Evolutionary conservation across 2,329 filamentous ascomycete species (phyloP).

Genomic region (Byssoonygena ceratinophila): DNA sequence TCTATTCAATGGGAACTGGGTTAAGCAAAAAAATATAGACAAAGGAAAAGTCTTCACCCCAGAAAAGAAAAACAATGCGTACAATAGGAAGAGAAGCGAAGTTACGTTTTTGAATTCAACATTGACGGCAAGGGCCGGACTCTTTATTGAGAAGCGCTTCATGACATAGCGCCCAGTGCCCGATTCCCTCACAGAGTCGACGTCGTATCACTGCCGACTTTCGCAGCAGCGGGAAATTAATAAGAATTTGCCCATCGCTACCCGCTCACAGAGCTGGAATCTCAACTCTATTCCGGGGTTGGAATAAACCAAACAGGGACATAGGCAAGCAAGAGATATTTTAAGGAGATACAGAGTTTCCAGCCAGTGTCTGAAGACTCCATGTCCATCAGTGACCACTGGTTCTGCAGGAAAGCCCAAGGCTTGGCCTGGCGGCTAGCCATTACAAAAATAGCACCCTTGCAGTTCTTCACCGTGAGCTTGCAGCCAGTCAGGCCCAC

Average conservation of each 20-base stretch:
- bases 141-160: background rate
- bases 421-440: slow-evolving; percentile 48
- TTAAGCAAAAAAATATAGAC: no score
- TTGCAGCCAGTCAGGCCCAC: slow-evolving; percentile 1
- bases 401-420: slow-evolving; percentile 43
- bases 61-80: background rate
- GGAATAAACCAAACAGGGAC: background rate
- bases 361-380: slow-evolving; percentile 3
- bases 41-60: slow-evolving; percentile 5
- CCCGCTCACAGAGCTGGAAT: background rate
- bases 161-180: background rate
- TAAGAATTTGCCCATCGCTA: background rate
- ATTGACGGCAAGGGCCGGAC: slow-evolving; percentile 4
- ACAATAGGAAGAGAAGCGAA: background rate
- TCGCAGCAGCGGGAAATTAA: background rate
- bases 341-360: background rate
- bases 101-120: background rate
- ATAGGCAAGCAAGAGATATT: background rate
- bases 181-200: background rate
- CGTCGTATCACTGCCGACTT: background rate
- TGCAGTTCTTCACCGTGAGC: background rate
- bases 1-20: background rate
- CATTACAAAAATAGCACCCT: slow-evolving; percentile 5
- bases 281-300: background rate
- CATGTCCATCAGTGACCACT: background rate